These are phyloP conservation scores for Lasiosphaeris hirsuta DNA, from an alignment of 495 filamentous ascomycete species.

Conservation along the genomic window DNA sequence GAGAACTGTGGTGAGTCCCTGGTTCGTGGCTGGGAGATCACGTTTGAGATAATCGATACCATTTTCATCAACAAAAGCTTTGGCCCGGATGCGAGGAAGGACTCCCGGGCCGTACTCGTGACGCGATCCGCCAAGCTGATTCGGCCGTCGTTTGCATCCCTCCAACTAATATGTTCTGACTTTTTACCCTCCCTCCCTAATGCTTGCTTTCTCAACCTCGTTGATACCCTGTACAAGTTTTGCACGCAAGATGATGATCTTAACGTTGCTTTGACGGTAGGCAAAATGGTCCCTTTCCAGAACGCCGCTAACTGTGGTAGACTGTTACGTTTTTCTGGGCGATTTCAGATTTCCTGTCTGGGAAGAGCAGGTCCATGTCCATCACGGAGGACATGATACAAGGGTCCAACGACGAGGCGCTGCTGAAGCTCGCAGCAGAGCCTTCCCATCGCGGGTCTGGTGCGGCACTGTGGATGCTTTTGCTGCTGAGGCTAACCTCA, in stretches of 20 bases:
- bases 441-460: slow-evolving; percentile 49
- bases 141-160: slow-evolving; percentile 76
- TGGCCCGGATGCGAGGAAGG: slow-evolving; percentile 21
- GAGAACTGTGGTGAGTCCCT: slow-evolving; percentile 88
- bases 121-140: slow-evolving; percentile 71
- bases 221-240: slow-evolving; percentile 86
- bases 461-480: slow-evolving; percentile 76
- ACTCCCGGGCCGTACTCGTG: slow-evolving; percentile 27
- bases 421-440: slow-evolving; percentile 49
- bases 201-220: slow-evolving; percentile 72
- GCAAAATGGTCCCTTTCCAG: slow-evolving; percentile 8
- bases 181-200: slow-evolving; percentile 79
- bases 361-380: slow-evolving; percentile 43
- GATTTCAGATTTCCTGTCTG: slow-evolving; percentile 77
- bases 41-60: slow-evolving; percentile 80
- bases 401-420: slow-evolving; percentile 45
- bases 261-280: slow-evolving; percentile 87
- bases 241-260: slow-evolving; percentile 84
- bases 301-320: slow-evolving; percentile 36
- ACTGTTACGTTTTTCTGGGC: slow-evolving; percentile 95
- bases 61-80: slow-evolving; percentile 59
- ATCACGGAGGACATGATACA: slow-evolving; percentile 49
- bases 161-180: slow-evolving; percentile 92
- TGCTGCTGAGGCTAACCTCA: slow-evolving; percentile 73
- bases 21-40: slow-evolving; percentile 74